phyloP scores from a whole-genome alignment of 2,329 filamentous ascomycete genomes.

The Fusarium multiceps region DNA sequence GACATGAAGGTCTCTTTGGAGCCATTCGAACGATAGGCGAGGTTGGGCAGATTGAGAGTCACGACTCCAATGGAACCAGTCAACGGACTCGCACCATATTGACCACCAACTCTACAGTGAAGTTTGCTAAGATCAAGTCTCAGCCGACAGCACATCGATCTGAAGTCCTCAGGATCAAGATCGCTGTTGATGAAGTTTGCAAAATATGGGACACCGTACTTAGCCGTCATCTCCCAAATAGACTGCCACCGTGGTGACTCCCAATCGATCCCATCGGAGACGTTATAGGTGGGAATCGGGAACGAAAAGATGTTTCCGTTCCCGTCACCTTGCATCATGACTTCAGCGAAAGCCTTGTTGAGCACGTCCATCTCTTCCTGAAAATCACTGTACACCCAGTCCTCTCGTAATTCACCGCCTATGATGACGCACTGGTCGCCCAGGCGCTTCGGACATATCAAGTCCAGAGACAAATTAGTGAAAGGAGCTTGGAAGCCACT shows the following conservation, averaged over 20 bases:
- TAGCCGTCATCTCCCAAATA: conserved; percentile 44
- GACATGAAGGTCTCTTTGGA: conserved; percentile 22
- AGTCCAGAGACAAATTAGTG: conserved; percentile 39
- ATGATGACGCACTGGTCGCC: conserved; percentile 35
- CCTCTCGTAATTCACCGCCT: conserved; percentile 25
- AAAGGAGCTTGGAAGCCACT: conserved; percentile 44
- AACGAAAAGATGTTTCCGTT: conserved; percentile 44
- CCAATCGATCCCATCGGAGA: conserved; percentile 41
- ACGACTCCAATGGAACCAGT: conserved; percentile 41
- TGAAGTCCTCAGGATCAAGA: conserved; percentile 41
- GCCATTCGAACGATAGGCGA: conserved; percentile 33
- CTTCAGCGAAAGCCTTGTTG: conserved; percentile 42
- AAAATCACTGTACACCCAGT: conserved; percentile 40
- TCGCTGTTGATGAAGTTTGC: conserved; percentile 45
- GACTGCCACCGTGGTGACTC: conserved; percentile 41
- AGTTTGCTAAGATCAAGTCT: conserved; percentile 41
- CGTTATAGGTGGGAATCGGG: conserved; percentile 41
- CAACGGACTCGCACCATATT: conserved; percentile 39
- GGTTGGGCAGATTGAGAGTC: conserved; percentile 39
- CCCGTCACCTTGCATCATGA: conserved; percentile 43
- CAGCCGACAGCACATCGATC: conserved; percentile 43
- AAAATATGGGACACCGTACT: conserved; percentile 43
- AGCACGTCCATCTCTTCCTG: conserved; percentile 44
- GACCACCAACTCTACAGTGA: conserved; percentile 39
- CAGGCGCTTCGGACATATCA: conserved; percentile 36